Conservation (phyloP, 768 basidiomycete genomes). For the Naganishia antarctica region DNA sequence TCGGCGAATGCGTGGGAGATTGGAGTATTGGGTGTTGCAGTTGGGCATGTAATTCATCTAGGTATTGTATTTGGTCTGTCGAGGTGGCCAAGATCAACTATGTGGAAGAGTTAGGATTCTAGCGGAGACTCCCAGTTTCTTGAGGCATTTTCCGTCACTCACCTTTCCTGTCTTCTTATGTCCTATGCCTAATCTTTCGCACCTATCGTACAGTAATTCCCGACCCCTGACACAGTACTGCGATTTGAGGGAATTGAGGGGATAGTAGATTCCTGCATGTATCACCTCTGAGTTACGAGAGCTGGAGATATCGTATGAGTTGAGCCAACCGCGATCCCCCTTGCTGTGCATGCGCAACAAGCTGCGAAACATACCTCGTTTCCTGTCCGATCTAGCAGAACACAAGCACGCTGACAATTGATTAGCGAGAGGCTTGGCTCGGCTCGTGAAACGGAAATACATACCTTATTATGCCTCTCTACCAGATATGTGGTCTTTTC, state of each 20-base stretch:
- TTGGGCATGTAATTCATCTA: conserved; percentile 65
- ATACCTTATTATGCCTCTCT: conserved; percentile 64
- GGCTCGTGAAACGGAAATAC: neutral
- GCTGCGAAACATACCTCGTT: conserved; percentile 58
- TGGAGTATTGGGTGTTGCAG: conserved; percentile 59
- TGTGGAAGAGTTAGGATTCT: neutral
- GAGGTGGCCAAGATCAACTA: conserved; percentile 76
- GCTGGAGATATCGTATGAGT: conserved; percentile 51
- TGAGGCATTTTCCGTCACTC: no score
- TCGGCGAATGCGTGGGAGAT: conserved; percentile 47
- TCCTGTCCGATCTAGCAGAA: conserved; percentile 68
- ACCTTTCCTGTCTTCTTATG: conserved; percentile 66
- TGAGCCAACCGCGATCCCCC: neutral
- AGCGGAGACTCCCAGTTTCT: no score
- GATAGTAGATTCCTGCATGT: conserved; percentile 66
- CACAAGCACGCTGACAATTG: neutral
- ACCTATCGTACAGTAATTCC: conserved; percentile 73
- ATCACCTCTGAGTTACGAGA: conserved; percentile 94
- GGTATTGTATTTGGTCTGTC: conserved; percentile 61
- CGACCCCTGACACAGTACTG: conserved; percentile 79
- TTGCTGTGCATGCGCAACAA: no score
- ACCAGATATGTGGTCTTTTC: conserved; percentile 70
- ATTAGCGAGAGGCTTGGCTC: neutral
- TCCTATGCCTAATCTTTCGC: conserved; percentile 61
- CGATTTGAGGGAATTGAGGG: conserved; percentile 75